A percentile compares a stretch with the other conserved stretches of the same genome.
Conservation (phyloP, 371 early-diverging fungal species). For the Coemansia sp. region DNA sequence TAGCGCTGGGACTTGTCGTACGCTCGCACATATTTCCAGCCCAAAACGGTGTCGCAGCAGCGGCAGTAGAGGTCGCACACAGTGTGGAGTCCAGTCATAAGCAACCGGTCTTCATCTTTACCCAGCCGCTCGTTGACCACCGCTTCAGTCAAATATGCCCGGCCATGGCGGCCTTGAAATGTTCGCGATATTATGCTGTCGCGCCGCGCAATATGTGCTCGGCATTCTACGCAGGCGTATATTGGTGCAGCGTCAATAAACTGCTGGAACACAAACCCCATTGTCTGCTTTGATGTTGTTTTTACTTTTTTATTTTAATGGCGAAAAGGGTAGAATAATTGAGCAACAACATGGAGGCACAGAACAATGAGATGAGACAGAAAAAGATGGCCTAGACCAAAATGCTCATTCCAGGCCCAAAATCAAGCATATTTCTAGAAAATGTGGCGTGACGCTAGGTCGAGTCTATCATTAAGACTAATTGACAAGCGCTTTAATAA, state of each 20-base stretch:
- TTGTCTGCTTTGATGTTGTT: slow-evolving; percentile 3
- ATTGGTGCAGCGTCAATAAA: slow-evolving; percentile 32
- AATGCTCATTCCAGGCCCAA: neutral
- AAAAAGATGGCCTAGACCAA: neutral
- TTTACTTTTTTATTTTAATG: neutral
- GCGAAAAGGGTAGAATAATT: neutral
- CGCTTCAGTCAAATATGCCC: slow-evolving; percentile 38
- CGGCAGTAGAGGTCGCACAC: slow-evolving; percentile 58
- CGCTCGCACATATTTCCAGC: slow-evolving; percentile 61
- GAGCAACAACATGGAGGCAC: neutral
- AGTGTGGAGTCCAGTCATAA: slow-evolving; percentile 63
- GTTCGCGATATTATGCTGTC: slow-evolving; percentile 41
- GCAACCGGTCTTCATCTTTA: slow-evolving; percentile 49
- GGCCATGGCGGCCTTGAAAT: slow-evolving; percentile 43
- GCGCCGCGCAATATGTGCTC: slow-evolving; percentile 28
- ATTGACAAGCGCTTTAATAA: neutral
- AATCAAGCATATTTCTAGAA: neutral
- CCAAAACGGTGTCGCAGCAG: slow-evolving; percentile 52
- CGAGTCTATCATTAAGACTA: neutral
- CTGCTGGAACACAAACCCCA: slow-evolving; percentile 42
- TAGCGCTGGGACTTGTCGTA: slow-evolving; percentile 57
- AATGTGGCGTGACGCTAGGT: slow-evolving; percentile 1
- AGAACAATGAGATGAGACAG: neutral
- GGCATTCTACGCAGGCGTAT: slow-evolving; percentile 29
- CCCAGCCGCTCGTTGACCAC: slow-evolving; percentile 56